A percentile compares a stretch with the other conserved stretches of the same genome.
Conservation (phyloP, 1,139 yeast species). For the Candida frijolesensis region DNA sequence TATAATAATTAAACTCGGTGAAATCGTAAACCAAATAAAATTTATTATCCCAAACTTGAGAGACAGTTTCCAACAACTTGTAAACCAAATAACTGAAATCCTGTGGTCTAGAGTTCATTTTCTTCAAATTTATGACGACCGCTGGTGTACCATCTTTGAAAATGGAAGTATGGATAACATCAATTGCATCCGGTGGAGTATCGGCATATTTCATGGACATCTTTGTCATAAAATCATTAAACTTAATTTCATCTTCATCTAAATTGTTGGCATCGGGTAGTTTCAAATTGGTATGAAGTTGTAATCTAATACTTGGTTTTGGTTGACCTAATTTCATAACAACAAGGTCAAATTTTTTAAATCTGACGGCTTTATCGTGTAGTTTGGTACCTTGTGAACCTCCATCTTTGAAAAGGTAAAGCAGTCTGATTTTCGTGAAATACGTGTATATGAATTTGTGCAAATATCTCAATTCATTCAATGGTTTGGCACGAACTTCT, state of each 20-base stretch:
- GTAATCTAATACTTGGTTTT: slow-evolving; percentile 48
- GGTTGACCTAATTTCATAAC: slow-evolving; percentile 42
- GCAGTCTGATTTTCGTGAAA: slow-evolving; percentile 54
- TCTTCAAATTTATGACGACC: slow-evolving; percentile 54
- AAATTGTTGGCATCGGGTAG: slow-evolving; percentile 45
- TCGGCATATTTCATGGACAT: slow-evolving; percentile 59
- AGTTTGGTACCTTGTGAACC: slow-evolving; percentile 23
- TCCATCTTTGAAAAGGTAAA: slow-evolving; percentile 30
- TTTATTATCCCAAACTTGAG: slow-evolving; percentile 74
- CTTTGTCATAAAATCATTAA: slow-evolving; percentile 75
- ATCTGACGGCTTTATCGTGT: slow-evolving; percentile 28
- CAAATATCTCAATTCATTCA: slow-evolving; percentile 56
- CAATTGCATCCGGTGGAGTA: slow-evolving; percentile 36
- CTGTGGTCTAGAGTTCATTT: slow-evolving; percentile 41
- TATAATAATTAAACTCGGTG: slow-evolving; percentile 51
- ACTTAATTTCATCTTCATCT: slow-evolving; percentile 38
- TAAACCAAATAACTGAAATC: slow-evolving; percentile 63
- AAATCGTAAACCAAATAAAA: slow-evolving; percentile 69
- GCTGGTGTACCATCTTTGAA: slow-evolving; percentile 76
- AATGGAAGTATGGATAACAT: slow-evolving; percentile 63
- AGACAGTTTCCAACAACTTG: slow-evolving; percentile 65
- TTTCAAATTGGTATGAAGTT: slow-evolving; percentile 54
- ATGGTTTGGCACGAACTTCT: slow-evolving; percentile 26
- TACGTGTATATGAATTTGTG: slow-evolving; percentile 69
- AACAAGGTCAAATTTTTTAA: slow-evolving; percentile 31